These are phyloP conservation scores for Blastobotrys petasosporus DNA, from an alignment of 1,139 yeast species.

Conservation along the genomic window DNA sequence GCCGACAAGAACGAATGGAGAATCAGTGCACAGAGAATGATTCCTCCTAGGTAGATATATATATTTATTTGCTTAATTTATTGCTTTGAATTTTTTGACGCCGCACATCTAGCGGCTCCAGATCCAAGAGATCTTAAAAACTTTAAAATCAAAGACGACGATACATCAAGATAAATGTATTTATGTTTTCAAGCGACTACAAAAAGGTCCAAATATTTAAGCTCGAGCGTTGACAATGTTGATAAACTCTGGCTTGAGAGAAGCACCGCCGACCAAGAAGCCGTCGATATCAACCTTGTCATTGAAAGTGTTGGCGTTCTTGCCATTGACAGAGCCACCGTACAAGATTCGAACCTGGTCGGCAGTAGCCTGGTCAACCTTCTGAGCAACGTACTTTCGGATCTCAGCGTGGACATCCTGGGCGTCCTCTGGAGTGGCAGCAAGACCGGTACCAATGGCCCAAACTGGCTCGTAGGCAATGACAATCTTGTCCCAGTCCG, in stretches of 20 bases:
- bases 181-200: too few species aligned
- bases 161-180: too few species aligned
- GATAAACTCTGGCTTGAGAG: conserved; percentile 95
- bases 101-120: too few species aligned
- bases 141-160: too few species aligned
- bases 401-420: conserved; percentile 82
- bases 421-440: conserved; percentile 97
- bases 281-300: conserved; percentile 95
- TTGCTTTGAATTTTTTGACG: too few species aligned
- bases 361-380: conserved; percentile 76
- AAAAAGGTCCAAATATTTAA: conserved; percentile 34
- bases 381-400: conserved; percentile 71
- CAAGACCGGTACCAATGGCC: conserved; percentile 99
- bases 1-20: conserved; percentile 54
- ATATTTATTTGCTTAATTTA: too few species aligned
- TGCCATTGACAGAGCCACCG: conserved; percentile 98
- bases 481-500: conserved; percentile 88
- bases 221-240: conserved; percentile 91
- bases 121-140: too few species aligned
- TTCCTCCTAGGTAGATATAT: conserved; percentile 1
- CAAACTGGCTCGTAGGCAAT: conserved; percentile 99
- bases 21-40: conserved; percentile 38
- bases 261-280: conserved; percentile 99
- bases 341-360: conserved; percentile 80
- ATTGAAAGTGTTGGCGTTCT: conserved; percentile 85